Percentiles rank a stretch among this genome's conserved stretches.
Evolutionary conservation across 2,329 filamentous ascomycete genomes (phyloP).

Genomic region (Aureobasidium lini): DNA sequence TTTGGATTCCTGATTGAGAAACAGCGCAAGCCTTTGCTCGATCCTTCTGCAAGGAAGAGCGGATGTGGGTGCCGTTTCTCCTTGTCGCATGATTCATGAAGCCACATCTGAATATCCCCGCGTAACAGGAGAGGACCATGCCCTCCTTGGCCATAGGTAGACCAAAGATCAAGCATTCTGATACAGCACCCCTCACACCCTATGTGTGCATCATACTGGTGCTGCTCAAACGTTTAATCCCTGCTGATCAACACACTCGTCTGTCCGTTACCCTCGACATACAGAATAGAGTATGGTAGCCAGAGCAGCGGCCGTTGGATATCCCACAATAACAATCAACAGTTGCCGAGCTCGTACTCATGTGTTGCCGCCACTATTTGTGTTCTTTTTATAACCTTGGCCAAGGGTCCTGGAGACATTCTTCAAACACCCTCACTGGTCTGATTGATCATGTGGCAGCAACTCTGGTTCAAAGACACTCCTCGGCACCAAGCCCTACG

Average conservation of each 20-base stretch:
- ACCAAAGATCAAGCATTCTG: not conserved
- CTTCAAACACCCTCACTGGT: not conserved
- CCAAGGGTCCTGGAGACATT: not conserved
- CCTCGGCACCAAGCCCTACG: not conserved
- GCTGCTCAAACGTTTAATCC: not conserved
- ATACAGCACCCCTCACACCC: not conserved
- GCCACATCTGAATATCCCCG: not conserved
- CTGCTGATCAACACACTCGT: not conserved
- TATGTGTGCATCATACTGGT: not conserved
- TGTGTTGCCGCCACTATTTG: not conserved
- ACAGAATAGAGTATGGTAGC: not conserved
- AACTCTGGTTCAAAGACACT: not conserved
- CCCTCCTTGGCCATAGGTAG: no score
- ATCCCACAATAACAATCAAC: not conserved
- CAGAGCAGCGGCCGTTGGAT: conserved; percentile 1
- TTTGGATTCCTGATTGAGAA: no score
- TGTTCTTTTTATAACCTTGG: not conserved
- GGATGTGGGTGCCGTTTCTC: not conserved
- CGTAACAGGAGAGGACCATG: not conserved
- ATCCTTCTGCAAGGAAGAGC: not conserved
- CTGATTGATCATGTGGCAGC: not conserved
- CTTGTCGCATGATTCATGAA: not conserved
- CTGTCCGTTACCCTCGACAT: not conserved
- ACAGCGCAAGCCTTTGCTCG: not conserved
- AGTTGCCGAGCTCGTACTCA: not conserved